Evolutionary conservation across 805 yeast species (phyloP), one percentile per base, ranked within the genome.

Genomic region (Hanseniaspora singularis): DNA sequence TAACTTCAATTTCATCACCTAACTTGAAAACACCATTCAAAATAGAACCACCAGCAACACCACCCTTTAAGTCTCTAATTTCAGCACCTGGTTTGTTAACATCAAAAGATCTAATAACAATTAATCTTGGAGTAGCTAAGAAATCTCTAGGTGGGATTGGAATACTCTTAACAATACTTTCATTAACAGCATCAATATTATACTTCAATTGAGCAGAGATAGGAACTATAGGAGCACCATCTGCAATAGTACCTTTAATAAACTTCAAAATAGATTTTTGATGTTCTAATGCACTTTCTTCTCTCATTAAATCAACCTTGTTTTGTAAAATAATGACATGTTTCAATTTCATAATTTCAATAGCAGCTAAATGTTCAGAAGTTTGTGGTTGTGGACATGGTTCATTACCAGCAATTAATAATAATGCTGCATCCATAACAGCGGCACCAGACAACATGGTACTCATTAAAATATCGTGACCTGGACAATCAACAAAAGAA

Each of bases 391-490:
- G 99, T 51, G 99, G 99, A 73, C 99, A 92, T 48, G 95, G 78
- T 74, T 92, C 99, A 65, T 92, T 92, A 68, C 97, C 98, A 24
- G 98, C 99, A 63, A 92, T 81, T 54, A 92, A 74, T 61, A 92
- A 72, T 52, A 92, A 72, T 2, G 99, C 99, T 49, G 99, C 99
- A 68, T 92, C 99, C 99, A 92, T 92, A 54, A 92, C 99, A 15
- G 99, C 99, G 31, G 99, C 99, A 64, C 99, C 99, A 39, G 97
- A 88, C 77, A 92, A 79, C 99, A 92, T 92, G 55, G 99, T 92
- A 75, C 96, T 87, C 99, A 92, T 92, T 66, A 92, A 80, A 71
- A 92, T 94, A 73, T 92, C 99, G 83, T 92, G 99, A 66, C 99
- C 99, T 51, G 99, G 99, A 73, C 98, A 94, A 73, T 92, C 99